Evolutionary conservation across 345 rosid species (phyloP).

Genomic region (Salix viminalis): DNA sequence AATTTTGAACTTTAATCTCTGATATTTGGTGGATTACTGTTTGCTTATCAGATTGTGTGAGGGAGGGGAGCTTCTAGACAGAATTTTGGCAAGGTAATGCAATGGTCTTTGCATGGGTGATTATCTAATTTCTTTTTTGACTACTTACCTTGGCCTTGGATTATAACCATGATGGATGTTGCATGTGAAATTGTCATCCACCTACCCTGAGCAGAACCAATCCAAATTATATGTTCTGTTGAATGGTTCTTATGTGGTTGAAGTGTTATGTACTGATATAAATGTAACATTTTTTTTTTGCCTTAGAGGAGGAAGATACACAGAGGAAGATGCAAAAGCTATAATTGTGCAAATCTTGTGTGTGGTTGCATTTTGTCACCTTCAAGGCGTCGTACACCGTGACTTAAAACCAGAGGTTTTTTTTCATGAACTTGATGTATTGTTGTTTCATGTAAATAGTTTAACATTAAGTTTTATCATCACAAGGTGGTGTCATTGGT

Average conservation of each 20-base stretch:
- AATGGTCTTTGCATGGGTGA: neutral
- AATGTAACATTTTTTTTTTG: neutral
- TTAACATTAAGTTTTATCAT: neutral
- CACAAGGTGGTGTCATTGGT: neutral
- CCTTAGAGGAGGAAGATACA: conserved; percentile 87
- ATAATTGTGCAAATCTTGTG: conserved; percentile 72
- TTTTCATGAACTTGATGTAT: conserved; percentile 4
- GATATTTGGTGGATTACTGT: conserved; percentile 12
- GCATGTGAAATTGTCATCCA: neutral
- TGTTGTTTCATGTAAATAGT: neutral
- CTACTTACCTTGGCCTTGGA: neutral
- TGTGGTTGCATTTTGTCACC: conserved; percentile 87
- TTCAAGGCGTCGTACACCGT: conserved; percentile 97
- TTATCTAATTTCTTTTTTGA: neutral
- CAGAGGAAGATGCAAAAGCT: conserved; percentile 81
- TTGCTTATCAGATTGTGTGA: conserved; percentile 70
- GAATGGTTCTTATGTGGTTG: neutral
- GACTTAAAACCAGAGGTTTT: conserved; percentile 94
- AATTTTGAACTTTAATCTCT: conserved; percentile 3
- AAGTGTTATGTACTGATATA: conserved; percentile 7
- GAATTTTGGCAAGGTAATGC: conserved; percentile 77
- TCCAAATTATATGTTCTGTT: neutral
- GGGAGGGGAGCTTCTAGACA: conserved; percentile 92
- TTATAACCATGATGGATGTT: neutral
- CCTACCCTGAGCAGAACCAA: neutral